These are phyloP conservation scores for Ricinus communis DNA, from an alignment of 345 rosid genomes.

Conservation along the genomic window DNA sequence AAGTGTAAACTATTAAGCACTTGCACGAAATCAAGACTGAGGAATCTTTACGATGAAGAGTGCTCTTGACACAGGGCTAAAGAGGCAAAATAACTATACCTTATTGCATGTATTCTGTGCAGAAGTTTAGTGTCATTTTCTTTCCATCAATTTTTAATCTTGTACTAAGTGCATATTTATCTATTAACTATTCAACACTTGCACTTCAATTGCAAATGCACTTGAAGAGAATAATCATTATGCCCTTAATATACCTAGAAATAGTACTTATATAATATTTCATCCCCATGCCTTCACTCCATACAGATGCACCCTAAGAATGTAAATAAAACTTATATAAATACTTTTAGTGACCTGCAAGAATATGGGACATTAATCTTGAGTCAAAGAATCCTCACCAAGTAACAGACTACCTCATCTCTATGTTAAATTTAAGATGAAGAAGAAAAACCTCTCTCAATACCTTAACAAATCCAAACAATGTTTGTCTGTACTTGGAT, in stretches of 20 bases:
- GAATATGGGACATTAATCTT: background rate
- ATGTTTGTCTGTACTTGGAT: conserved; percentile 91
- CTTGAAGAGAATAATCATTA: background rate
- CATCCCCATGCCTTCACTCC: background rate
- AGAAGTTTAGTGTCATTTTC: background rate
- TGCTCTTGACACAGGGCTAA: background rate
- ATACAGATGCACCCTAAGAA: background rate
- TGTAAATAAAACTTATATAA: background rate
- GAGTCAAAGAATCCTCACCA: background rate
- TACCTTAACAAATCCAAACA: conserved; percentile 86
- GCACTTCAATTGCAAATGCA: background rate
- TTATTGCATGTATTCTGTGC: background rate
- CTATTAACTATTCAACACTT: background rate
- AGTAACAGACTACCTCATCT: background rate
- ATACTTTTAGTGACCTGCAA: background rate
- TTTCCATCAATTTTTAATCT: background rate
- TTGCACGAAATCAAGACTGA: too few species aligned
- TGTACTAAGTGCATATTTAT: background rate
- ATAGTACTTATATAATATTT: background rate
- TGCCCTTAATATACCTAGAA: background rate
- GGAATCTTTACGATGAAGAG: background rate
- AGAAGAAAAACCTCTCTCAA: background rate
- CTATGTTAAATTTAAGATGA: background rate
- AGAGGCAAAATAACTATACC: background rate
- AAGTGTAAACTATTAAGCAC: background rate